Evolutionary conservation across 345 rosid genomes (phyloP), one percentile per base, ranked within the genome.

Genomic region (Cardamine chenopodiifolia): DNA sequence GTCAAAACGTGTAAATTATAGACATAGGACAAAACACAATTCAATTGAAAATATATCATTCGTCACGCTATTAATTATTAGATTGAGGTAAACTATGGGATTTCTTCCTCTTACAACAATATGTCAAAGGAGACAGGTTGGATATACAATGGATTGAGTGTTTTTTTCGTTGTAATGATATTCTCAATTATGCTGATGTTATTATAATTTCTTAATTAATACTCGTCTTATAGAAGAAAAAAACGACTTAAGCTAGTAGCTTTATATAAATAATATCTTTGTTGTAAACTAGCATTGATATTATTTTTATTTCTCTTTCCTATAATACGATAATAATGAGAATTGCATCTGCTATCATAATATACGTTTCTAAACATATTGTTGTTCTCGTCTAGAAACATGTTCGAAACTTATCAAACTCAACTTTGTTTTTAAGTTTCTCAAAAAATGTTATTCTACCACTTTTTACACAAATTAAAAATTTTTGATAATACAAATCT

Each of bases 121-220:
- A 55, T 58, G 67, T 67, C 73, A 62, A 68, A 68, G 45, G 55
- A 60, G 74, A 68, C 79, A 75, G 40, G 66, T 70, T 76, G 75
- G 32, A 54, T 14, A 31, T 76, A 63, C 57, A 76, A 62, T 20
- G 75, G 74, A 61, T 69, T 55, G 28, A 19, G 29, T 68, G 61
- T 35, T 47, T 75, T 68, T 68, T 60, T 75, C 56, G 34, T 32
- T 37, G 59, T 53, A 50, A 68, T 61, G 2, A 68, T 60, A 68
- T 49, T 50, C 58, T 62, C 44, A 62, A 55, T 70, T 23, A 69
- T 69, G 64, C 59, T 44, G 20, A 23, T 59, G 55, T 14, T 39
- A 32, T 35, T 45, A 47, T 63, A 34, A 45, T 70, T 70, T 63
- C 52, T 23, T 55, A 77, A 47, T 32, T 55, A 77, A 63, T 60